Evolutionary conservation across 78 protist species (phyloP).

Genomic region (Chrysochromulina parva): DNA sequence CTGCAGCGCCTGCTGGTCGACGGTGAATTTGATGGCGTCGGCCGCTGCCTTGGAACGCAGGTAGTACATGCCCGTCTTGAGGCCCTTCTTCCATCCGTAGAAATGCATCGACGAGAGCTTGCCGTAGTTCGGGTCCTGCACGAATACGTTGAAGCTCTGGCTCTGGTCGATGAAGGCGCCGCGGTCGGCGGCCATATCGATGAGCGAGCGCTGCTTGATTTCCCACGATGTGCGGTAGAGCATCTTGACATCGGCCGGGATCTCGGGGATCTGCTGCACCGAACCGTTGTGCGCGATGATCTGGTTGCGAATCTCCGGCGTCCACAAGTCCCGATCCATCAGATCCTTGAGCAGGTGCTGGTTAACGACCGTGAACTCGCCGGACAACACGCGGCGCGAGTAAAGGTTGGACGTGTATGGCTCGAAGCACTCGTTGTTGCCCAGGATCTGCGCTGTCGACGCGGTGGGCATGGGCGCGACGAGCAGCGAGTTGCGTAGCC

Average conservation of each 20-base stretch:
- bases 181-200: slow-evolving; percentile 98
- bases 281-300: slow-evolving; percentile 88
- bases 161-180: slow-evolving; percentile 94
- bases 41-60: slow-evolving; percentile 92
- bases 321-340: slow-evolving; percentile 43
- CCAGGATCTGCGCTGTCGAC: slow-evolving; percentile 96
- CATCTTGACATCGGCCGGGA: slow-evolving; percentile 83
- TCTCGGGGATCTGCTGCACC: slow-evolving; percentile 78
- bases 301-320: slow-evolving; percentile 62
- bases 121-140: slow-evolving; percentile 75
- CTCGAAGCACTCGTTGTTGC: slow-evolving; percentile 98
- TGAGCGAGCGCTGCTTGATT: slow-evolving; percentile 84
- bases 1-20: slow-evolving; percentile 60
- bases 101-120: slow-evolving; percentile 97
- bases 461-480: slow-evolving; percentile 99
- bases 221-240: slow-evolving; percentile 98
- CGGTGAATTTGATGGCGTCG: slow-evolving; percentile 96
- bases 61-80: slow-evolving; percentile 98
- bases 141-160: slow-evolving; percentile 70
- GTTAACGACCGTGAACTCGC: slow-evolving; percentile 96
- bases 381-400: slow-evolving; percentile 90
- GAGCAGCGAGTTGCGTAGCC: slow-evolving; percentile 94
- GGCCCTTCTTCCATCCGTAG: slow-evolving; percentile 94
- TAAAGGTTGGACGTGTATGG: slow-evolving; percentile 97
- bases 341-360: slow-evolving; percentile 92